Evolutionary conservation across 2,329 filamentous ascomycete genomes (phyloP), one percentile per base, ranked within the genome.

Genomic region (Tolypocladium paradoxum): DNA sequence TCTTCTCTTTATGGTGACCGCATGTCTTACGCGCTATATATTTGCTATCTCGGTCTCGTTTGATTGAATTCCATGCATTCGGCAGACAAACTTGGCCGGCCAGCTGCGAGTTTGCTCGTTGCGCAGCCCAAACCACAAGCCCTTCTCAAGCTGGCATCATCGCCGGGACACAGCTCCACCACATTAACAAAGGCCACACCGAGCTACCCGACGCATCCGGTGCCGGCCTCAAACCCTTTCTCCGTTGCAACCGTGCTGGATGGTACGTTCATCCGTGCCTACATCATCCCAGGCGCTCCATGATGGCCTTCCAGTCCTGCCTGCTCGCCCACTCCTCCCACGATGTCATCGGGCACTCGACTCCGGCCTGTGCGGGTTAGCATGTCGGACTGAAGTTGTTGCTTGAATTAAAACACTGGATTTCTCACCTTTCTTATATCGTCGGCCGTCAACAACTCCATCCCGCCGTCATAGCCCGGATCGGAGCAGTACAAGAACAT

Each of bases 401-500:
- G 29, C 5, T 20, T 7, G 11, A 12, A 2, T n/a, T 6, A 16
- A 34, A 34, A 9, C 29, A 18, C 1, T 29, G 4, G 9, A 2
- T 16, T 1, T 5, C 68, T 66, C 56, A 76, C 75, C 62, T 72
- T 67, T 50, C 60, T 61, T 36, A 78, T 60, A 57, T 78, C 73
- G 50, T 69, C 65, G 0, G 73, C 74, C 45, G 57, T 73, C 52
- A 76, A 52, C 18, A 77, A 53, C 0, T 66, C 59, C 65, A 71
- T 73, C 0, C 65, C 73, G 0, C 76, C 76, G 55, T 75, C 74
- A 52, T 78, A 78, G 0, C 76, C 76, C 0, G 75, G 74, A 36
- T 76, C 66, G 0, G 69, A 72, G 12, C 66, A 68, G 55, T 78
- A 79, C 1, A 62, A 56, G 46, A 72, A 77, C 76, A 79, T 78